Conservation (phyloP, 805 yeast genomes). For the Metschnikowia lochheadii region DNA sequence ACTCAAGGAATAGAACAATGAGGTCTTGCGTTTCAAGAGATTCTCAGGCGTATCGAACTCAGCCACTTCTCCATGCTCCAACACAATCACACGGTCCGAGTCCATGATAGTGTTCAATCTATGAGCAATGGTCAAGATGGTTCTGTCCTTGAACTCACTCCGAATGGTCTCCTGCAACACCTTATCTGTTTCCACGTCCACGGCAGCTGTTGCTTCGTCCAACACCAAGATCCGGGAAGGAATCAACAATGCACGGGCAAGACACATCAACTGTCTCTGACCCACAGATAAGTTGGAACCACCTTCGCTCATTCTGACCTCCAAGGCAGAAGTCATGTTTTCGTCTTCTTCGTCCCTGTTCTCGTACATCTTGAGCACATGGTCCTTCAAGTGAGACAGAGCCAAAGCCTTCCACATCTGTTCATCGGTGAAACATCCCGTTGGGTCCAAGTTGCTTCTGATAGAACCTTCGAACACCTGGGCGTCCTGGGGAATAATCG, state of each 20-base stretch:
- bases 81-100: constrained; percentile 70
- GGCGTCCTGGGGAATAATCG: constrained; percentile 45
- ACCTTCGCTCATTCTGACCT: constrained; percentile 40
- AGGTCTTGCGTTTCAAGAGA: constrained; percentile 59
- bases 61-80: constrained; percentile 69
- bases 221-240: constrained; percentile 57
- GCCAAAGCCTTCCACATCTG: constrained; percentile 41
- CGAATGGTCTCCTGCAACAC: constrained; percentile 76
- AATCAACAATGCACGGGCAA: constrained; percentile 71
- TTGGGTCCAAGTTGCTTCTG: constrained; percentile 41
- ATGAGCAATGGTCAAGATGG: constrained; percentile 82
- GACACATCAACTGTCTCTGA: constrained; percentile 61
- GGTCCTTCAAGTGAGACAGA: constrained; percentile 40
- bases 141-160: constrained; percentile 67
- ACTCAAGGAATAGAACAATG: constrained; percentile 77
- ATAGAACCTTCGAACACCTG: constrained; percentile 44
- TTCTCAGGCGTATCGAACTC: constrained; percentile 73
- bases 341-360: constrained; percentile 25
- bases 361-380: constrained; percentile 35
- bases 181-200: constrained; percentile 79
- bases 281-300: constrained; percentile 49
- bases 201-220: constrained; percentile 89
- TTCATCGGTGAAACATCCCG: constrained; percentile 31
- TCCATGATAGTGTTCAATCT: constrained; percentile 80
- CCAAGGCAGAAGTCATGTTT: constrained; percentile 26